These are phyloP conservation scores for Dacryopinax primogenitus DNA, from an alignment of 768 basidiomycete genomes.

Conservation along the genomic window DNA sequence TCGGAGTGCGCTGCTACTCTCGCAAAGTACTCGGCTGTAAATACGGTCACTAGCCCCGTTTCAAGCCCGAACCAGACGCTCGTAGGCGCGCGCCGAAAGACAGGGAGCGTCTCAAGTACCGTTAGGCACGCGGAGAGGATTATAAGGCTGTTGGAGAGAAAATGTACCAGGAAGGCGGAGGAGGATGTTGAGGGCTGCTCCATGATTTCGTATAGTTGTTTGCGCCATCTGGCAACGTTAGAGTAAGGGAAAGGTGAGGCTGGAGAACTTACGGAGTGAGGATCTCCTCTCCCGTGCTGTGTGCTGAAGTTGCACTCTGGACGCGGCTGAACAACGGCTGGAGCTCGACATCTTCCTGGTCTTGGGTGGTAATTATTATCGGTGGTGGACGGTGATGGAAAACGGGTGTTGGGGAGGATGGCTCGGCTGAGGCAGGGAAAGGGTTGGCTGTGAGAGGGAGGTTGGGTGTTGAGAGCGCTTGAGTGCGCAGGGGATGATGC, in stretches of 20 bases:
- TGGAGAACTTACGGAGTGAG: not conserved
- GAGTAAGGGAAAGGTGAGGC: not conserved
- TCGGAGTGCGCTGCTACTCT: not conserved
- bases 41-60: slow-evolving; percentile 68
- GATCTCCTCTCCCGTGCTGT: not conserved
- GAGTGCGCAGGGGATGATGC: not conserved
- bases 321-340: not conserved
- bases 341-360: not conserved
- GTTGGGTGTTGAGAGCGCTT: not conserved
- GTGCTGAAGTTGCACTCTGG: not conserved
- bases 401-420: not conserved
- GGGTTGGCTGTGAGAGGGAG: not conserved
- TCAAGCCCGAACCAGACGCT: slow-evolving; percentile 79
- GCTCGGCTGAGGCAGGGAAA: not conserved
- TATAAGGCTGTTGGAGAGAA: slow-evolving; percentile 58
- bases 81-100: slow-evolving; percentile 54
- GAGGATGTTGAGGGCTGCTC: slow-evolving; percentile 68
- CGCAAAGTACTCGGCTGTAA: slow-evolving; percentile 70
- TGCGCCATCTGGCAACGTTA: slow-evolving; percentile 37
- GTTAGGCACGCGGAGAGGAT: slow-evolving; percentile 63
- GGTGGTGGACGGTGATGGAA: not conserved
- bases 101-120: slow-evolving; percentile 65
- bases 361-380: no score
- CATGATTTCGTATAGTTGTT: slow-evolving; percentile 53
- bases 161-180: slow-evolving; percentile 63